A percentile compares a stretch with the other conserved stretches of the same genome.
These are phyloP conservation scores for Phaeophleospora eucalypticola DNA, from an alignment of 2,329 filamentous ascomycete genomes.

Conservation along the genomic window DNA sequence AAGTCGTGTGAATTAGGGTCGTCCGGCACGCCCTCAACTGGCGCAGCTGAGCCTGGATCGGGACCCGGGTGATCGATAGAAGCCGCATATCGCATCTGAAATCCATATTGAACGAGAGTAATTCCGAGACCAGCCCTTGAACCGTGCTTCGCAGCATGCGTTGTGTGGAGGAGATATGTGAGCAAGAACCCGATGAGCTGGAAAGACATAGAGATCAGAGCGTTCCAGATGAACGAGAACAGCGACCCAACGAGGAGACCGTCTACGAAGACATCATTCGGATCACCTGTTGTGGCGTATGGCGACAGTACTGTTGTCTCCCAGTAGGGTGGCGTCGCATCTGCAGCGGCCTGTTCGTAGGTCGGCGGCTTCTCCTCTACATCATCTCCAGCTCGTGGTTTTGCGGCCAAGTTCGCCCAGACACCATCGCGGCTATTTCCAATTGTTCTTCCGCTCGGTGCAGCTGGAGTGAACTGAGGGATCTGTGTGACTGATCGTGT, in stretches of 20 bases:
- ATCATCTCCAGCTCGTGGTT: conserved; percentile 76
- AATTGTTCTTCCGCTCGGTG: conserved; percentile 52
- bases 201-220: conserved; percentile 96
- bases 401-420: conserved; percentile 89
- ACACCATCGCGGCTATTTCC: conserved; percentile 82
- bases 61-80: conserved; percentile 28
- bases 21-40: conserved; percentile 55
- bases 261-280: conserved; percentile 94
- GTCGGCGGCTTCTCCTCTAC: conserved; percentile 94
- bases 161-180: conserved; percentile 95
- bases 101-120: conserved; percentile 92
- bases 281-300: conserved; percentile 77
- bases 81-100: conserved; percentile 72
- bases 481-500: conserved; percentile 52
- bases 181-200: conserved; percentile 95
- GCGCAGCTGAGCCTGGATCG: conserved; percentile 12
- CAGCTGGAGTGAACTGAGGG: conserved; percentile 45
- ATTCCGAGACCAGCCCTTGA: conserved; percentile 91
- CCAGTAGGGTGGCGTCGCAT: conserved; percentile 96
- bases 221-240: conserved; percentile 87
- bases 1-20: conserved; percentile 92
- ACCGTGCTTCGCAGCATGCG: conserved; percentile 96
- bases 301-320: conserved; percentile 96
- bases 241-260: conserved; percentile 87
- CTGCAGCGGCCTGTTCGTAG: conserved; percentile 96